phyloP scores from a whole-genome alignment of 768 basidiomycete genomes.

The Mycena galopus region DNA sequence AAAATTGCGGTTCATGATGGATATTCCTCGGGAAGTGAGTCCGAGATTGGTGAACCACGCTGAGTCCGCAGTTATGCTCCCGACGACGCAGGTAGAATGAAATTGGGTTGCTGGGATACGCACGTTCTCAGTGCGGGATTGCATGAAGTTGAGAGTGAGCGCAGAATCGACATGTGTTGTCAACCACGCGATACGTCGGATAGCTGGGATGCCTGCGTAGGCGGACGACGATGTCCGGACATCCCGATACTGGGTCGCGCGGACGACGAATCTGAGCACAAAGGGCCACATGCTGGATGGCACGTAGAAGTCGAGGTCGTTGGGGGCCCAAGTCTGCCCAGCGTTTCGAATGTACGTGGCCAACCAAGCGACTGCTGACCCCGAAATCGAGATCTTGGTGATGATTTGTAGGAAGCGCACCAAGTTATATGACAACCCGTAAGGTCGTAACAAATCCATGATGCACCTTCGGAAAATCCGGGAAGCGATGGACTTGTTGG shows the following conservation, averaged over 20 bases:
- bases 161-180: not conserved
- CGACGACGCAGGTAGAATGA: not conserved
- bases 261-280: not conserved
- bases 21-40: too few relatives aligned
- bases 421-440: not conserved
- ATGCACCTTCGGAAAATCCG: not conserved
- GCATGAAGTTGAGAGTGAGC: not conserved
- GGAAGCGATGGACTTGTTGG: not conserved
- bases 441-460: not conserved
- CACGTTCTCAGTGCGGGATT: not conserved
- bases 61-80: not conserved
- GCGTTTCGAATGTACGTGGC: not conserved
- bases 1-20: not conserved
- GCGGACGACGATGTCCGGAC: not conserved
- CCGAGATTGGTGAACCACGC: not conserved
- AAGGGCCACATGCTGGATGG: not conserved
- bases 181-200: not conserved
- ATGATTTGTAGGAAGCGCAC: not conserved
- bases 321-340: not conserved
- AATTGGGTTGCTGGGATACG: not conserved
- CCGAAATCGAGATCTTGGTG: not conserved
- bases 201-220: not conserved
- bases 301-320: not conserved
- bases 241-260: not conserved
- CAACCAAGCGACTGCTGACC: not conserved